Base-by-base conservation (phyloP, 208 protist genomes). In the Trypanosoma rangeli region DNA sequence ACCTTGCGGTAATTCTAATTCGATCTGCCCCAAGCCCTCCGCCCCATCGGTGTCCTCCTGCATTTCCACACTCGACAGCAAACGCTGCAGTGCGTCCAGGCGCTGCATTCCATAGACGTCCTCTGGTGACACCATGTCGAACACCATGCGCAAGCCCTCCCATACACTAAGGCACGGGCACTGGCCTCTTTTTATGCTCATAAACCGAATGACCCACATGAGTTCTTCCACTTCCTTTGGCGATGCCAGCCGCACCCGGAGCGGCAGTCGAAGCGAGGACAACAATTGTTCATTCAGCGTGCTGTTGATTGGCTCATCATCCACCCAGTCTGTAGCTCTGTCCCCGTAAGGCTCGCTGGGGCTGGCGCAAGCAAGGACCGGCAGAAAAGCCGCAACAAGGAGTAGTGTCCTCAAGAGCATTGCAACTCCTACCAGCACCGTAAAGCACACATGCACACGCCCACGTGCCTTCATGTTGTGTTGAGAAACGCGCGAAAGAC, bases 251-350 rank as follows among this genome's bases (percentile, higher is more conserved):
- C 18, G 22, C 37, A 76, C 48, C 44, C 54, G 64, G 22, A 76
- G 26, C 46, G 70, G 70, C 10, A 76, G 1, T 24, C 5, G n/a
- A 31, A 70, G 37, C 18, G 68, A 22, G 20, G 64, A 66, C 5
- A 76, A 58, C 28, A 70, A 26, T 29, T 58, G 70, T 35, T 61
- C 44, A 53, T 70, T 76, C 33, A 10, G 46, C 28, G 3, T 54
- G 5, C 35, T 7, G 16, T 60, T 49, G 22, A 31, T 26, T 9
- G 55, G n/a, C 20, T 37, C 24, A 76, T 70, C 18, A 5, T 39
- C 5, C 24, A 57, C 48, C 42, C 28, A 55, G 48, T 42, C 5
- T 1, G 20, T 15, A 1, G n/a, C 37, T 20, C 31, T 22, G 7
- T 49, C 22, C 18, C 1, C n/a, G 49, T 50, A 5, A 7, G n/a